Conservation (phyloP, 805 yeast species). For the Ascoidea tarda region DNA sequence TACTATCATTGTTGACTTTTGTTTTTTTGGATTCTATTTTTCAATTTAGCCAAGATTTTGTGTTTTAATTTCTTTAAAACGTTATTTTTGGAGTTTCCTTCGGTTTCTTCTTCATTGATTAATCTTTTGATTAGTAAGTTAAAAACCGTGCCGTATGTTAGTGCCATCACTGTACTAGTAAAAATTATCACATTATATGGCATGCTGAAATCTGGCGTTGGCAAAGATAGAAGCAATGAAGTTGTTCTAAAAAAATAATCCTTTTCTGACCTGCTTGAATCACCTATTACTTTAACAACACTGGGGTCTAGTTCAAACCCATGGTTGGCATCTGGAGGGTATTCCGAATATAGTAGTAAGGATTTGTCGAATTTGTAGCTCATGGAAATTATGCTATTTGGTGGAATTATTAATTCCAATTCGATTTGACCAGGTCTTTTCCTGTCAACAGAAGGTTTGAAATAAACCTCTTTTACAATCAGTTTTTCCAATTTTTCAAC, state of each 20-base stretch:
- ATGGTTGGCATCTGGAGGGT: constrained; percentile 99
- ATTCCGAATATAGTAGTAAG: constrained; percentile 70
- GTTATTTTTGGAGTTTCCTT: constrained; percentile 10
- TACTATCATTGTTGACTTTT: no score
- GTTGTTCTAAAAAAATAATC: constrained; percentile 59
- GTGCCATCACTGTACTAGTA: constrained; percentile 86
- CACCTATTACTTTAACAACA: constrained; percentile 43
- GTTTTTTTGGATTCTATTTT: background rate
- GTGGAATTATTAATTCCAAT: constrained; percentile 48
- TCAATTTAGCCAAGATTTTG: background rate
- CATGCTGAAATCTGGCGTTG: constrained; percentile 98
- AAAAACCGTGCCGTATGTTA: constrained; percentile 78
- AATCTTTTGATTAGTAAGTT: constrained; percentile 64
- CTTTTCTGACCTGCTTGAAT: constrained; percentile 12
- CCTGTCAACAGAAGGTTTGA: constrained; percentile 71
- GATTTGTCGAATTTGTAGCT: constrained; percentile 81
- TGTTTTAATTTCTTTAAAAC: no score
- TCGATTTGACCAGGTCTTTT: constrained; percentile 75
- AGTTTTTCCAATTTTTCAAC: no score
- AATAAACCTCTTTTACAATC: constrained; percentile 38
- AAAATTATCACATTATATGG: constrained; percentile 94
- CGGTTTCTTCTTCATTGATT: constrained; percentile 63
- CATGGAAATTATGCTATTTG: constrained; percentile 41
- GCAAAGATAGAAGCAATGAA: constrained; percentile 72
- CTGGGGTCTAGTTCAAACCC: constrained; percentile 95